Evolutionary conservation across 352 stramenopile genomes (phyloP).

Genomic region (Thraustochytrium striatum): DNA sequence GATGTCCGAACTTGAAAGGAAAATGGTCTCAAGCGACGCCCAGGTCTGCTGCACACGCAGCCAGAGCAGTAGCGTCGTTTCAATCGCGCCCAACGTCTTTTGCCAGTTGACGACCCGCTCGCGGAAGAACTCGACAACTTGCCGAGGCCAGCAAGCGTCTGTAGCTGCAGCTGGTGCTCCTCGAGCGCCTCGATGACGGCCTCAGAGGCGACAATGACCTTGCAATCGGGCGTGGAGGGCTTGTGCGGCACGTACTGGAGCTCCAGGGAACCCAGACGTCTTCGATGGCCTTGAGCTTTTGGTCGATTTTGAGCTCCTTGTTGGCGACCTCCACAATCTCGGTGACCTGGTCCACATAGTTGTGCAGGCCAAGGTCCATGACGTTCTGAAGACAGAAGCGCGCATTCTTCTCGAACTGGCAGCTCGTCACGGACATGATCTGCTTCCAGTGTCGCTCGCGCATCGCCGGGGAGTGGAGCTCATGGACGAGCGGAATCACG

Average conservation of each 20-base stretch:
- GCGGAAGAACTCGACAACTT: conserved; percentile 97
- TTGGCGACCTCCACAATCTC: conserved; percentile 95
- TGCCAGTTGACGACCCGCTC: conserved; percentile 96
- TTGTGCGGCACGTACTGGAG: conserved; percentile 76
- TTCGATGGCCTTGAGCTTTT: conserved; percentile 91
- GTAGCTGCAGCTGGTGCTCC: conserved; percentile 95
- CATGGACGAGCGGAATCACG: conserved; percentile 85
- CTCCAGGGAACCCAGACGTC: conserved; percentile 78
- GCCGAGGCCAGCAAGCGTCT: conserved; percentile 96
- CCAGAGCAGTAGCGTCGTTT: conserved; percentile 96
- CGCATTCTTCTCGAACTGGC: conserved; percentile 52
- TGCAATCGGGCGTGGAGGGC: conserved; percentile 67
- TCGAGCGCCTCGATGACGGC: conserved; percentile 97
- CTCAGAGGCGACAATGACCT: conserved; percentile 89
- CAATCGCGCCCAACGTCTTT: conserved; percentile 91
- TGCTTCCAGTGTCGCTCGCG: conserved; percentile 97
- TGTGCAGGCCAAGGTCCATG: conserved; percentile 66
- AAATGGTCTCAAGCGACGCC: conserved; percentile 99
- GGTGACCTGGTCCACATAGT: conserved; percentile 82
- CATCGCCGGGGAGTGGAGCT: conserved; percentile 96
- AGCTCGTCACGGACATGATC: conserved; percentile 52
- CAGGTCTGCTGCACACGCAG: conserved; percentile 98
- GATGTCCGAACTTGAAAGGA: conserved; percentile 87
- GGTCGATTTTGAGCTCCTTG: conserved; percentile 98
- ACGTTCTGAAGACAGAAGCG: conserved; percentile 84